Evolutionary conservation across 2,329 filamentous ascomycete genomes (phyloP).

Genomic region (Triangularia setosa): DNA sequence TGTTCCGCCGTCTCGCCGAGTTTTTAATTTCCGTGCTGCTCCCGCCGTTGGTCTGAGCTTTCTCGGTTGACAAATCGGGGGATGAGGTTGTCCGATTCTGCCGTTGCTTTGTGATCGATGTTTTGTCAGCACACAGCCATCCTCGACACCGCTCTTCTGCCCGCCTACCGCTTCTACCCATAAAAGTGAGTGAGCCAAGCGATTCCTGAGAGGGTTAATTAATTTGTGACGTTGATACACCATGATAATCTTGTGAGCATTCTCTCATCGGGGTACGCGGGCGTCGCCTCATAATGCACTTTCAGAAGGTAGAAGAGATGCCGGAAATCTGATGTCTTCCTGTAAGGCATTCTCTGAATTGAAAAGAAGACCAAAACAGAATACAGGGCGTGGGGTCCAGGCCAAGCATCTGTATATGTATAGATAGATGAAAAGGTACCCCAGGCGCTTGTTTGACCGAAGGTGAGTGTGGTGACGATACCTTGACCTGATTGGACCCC

Average conservation of each 20-base stretch:
- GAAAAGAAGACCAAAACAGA: neutral
- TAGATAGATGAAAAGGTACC: neutral
- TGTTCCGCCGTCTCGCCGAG: neutral
- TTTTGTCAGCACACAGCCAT: constrained; percentile 4
- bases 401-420: neutral
- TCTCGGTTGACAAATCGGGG: neutral
- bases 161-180: neutral
- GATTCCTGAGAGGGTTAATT: neutral
- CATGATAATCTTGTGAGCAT: neutral
- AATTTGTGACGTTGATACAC: neutral
- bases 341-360: neutral
- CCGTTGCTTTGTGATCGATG: neutral
- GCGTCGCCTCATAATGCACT: neutral
- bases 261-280: neutral
- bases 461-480: neutral
- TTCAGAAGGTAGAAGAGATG: neutral
- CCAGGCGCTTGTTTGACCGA: neutral
- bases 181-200: neutral
- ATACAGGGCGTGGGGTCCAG: neutral
- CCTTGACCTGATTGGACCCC: neutral
- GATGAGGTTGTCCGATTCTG: neutral
- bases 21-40: neutral
- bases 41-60: neutral
- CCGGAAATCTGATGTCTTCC: neutral
- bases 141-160: neutral